Evolutionary conservation across 2,329 filamentous ascomycete genomes (phyloP), one percentile per base, ranked within the genome.

Genomic region (Epicoccum sorghinum): DNA sequence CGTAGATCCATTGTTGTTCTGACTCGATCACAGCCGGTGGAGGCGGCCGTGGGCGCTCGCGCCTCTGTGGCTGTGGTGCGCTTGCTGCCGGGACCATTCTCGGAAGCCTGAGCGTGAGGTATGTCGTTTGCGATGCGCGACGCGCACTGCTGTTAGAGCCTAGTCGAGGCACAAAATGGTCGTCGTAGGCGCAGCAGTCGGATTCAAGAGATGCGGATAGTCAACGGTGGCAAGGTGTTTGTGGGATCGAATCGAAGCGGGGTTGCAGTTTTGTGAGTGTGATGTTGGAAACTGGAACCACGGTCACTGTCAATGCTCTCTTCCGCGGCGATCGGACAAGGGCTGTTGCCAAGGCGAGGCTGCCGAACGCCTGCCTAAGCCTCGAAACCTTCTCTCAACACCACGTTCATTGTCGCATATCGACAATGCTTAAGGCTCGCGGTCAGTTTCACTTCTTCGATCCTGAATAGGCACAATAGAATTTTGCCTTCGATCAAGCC

Each of bases 1-100:
- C 90, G 73, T 97, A 98, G 50, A 91, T 83, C 95, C 95, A 99
- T 81, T 98, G 93, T 62, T 80, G 77, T 69, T 87, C 83, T 37
- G 80, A 77, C 57, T 82, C 79, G 41, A 79, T 76, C 46, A 86
- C 77, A 44, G 85, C 78, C 4, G 75, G 72, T 35, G 77, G 71
- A 6, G 73, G 74, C 9, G 70, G 70, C 23, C 69, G 62, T 4
- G 72, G 72, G n/a, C 63, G 70, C 47, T 73, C 70, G 47, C 68
- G 68, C 36, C 65, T 61, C 25, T 58, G 59, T 36, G 57, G 57
- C 27, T 56, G 53, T 27, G 66, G 44, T 46, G 53, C 62, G 39
- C 47, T 38, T 30, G 65, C 59, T 23, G 66, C 64, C 22, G 70
- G 68, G 8, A 72, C 68, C 71, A 74, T 74, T 35, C 33, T 59